A percentile compares a stretch with the other conserved stretches of the same genome.
phyloP scores from a whole-genome alignment of 805 yeast species.

The Nakazawaea ishiwadae region DNA sequence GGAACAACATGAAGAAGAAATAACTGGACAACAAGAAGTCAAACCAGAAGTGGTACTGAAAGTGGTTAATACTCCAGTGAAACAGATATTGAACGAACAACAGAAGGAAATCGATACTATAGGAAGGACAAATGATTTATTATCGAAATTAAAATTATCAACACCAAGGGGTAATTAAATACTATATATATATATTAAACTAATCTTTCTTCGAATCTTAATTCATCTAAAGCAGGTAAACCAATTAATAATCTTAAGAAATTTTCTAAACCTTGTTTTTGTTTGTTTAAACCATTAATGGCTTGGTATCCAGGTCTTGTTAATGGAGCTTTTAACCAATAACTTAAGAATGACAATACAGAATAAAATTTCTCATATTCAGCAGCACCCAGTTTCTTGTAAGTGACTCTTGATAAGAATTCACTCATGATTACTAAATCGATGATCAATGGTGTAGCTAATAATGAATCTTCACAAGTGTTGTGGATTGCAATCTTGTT shows the following conservation, averaged over 20 bases:
- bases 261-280: constrained; percentile 89
- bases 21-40: no score
- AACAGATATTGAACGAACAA: constrained; percentile 5
- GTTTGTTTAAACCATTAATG: constrained; percentile 92
- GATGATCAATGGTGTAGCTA: constrained; percentile 92
- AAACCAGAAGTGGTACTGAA: no score
- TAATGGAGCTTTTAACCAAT: constrained; percentile 96
- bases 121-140: constrained; percentile 7
- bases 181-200: constrained; percentile 17
- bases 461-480: constrained; percentile 92
- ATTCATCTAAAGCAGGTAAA: constrained; percentile 82
- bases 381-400: constrained; percentile 51
- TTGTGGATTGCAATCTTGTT: constrained; percentile 91
- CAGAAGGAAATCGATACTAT: constrained; percentile 10
- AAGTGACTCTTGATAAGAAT: constrained; percentile 80
- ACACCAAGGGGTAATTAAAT: constrained; percentile 6
- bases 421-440: constrained; percentile 89
- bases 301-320: constrained; percentile 88
- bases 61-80: constrained; percentile 11
- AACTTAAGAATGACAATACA: constrained; percentile 79
- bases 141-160: constrained; percentile 6
- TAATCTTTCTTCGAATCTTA: constrained; percentile 91
- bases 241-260: constrained; percentile 87
- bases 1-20: neutral
- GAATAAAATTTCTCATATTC: constrained; percentile 71